phyloP scores from a whole-genome alignment of 2,329 filamentous ascomycete species.

The Aspergillaceae sp. region DNA sequence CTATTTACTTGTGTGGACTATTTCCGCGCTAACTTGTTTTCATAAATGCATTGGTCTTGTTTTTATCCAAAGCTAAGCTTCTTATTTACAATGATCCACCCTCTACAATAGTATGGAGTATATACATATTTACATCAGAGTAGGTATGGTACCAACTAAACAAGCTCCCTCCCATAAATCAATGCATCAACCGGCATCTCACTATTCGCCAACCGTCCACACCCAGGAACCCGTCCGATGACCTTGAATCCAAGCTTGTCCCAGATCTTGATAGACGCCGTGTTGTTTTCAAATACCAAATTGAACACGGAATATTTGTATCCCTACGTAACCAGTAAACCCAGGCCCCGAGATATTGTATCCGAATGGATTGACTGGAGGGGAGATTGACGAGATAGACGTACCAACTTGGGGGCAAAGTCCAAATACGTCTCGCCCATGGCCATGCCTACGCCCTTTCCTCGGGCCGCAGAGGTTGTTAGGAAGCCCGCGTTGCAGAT shows the following conservation, averaged over 20 bases:
- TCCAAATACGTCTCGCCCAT: slow-evolving; percentile 32
- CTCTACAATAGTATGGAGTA: too few species aligned
- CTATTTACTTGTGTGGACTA: neutral
- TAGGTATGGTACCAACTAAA: neutral
- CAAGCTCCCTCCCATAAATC: slow-evolving; percentile 29
- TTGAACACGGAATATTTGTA: slow-evolving; percentile 37
- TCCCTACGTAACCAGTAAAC: slow-evolving; percentile 16
- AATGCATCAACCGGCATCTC: slow-evolving; percentile 31
- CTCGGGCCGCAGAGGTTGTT: slow-evolving; percentile 23
- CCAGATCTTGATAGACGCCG: slow-evolving; percentile 32
- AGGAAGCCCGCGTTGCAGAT: slow-evolving; percentile 33
- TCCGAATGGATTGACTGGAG: neutral
- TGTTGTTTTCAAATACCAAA: slow-evolving; percentile 33
- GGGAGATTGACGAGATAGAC: slow-evolving; percentile 1
- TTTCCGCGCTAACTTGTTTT: too few species aligned
- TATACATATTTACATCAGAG: too few species aligned
- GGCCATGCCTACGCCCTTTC: slow-evolving; percentile 25
- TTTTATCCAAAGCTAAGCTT: neutral
- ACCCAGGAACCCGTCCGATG: slow-evolving; percentile 30
- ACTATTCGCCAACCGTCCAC: slow-evolving; percentile 28
- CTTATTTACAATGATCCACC: neutral
- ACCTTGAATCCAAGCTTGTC: slow-evolving; percentile 30
- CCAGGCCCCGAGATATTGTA: too few species aligned
- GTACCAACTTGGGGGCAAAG: slow-evolving; percentile 30
- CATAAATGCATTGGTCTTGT: neutral